Evolutionary conservation across 2,329 filamentous ascomycete genomes (phyloP).

Genomic region (Alternaria panax): DNA sequence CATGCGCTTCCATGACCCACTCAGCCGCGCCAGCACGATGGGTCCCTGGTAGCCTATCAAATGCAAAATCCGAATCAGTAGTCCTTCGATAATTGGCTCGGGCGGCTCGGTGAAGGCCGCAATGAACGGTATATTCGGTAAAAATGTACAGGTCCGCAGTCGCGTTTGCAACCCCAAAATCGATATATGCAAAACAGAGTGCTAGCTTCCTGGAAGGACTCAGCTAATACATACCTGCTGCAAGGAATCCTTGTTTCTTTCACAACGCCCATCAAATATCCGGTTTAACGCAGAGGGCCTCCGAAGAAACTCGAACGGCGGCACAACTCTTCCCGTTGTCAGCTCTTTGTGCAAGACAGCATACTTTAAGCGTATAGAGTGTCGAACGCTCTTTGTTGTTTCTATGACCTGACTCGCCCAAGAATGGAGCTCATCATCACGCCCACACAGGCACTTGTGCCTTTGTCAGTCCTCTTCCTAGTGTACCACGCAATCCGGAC

Average conservation of each 20-base stretch:
- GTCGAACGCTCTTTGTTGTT: neutral
- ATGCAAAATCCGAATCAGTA: neutral
- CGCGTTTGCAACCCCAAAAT: neutral
- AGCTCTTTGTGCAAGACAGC: neutral
- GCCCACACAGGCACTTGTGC: constrained; percentile 21
- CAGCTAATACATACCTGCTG: constrained; percentile 1
- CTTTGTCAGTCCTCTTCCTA: constrained; percentile 20
- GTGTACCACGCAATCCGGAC: constrained; percentile 18
- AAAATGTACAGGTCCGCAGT: neutral
- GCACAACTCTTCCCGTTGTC: neutral
- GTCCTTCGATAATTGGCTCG: neutral
- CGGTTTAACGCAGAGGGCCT: neutral
- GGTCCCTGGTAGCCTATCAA: neutral
- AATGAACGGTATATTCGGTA: neutral
- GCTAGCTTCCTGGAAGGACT: neutral
- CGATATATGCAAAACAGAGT: neutral
- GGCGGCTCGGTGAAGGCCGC: neutral
- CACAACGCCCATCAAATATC: constrained; percentile 1
- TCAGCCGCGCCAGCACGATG: neutral
- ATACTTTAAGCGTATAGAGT: constrained; percentile 2
- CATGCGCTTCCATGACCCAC: neutral
- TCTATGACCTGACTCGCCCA: neutral
- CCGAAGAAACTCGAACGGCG: neutral
- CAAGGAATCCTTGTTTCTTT: constrained; percentile 3
- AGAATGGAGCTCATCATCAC: constrained; percentile 24